A percentile compares a stretch with the other conserved stretches of the same genome.
Conservation (phyloP, 331 rosid species). For the Telfairia occidentalis region DNA sequence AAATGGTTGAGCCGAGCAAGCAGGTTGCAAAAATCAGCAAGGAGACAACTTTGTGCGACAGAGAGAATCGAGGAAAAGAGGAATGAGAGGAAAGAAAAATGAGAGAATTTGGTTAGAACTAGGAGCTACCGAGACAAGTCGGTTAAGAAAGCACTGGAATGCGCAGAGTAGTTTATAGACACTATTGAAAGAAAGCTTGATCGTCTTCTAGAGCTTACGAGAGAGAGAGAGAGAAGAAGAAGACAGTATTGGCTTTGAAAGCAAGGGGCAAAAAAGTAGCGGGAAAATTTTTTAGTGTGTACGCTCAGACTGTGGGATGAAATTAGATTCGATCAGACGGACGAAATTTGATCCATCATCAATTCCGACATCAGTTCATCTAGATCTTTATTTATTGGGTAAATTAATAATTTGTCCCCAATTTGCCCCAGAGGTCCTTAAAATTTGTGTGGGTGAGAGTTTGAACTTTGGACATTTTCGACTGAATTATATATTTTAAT, state of each 20-base stretch:
- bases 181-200: constrained; percentile 6
- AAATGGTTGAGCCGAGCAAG: not conserved
- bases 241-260: not conserved
- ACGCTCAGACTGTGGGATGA: not conserved
- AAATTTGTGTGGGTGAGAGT: no score
- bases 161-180: not conserved
- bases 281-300: not conserved
- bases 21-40: not conserved
- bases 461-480: no score
- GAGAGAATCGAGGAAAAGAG: not conserved
- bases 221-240: not conserved
- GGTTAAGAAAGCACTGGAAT: constrained; percentile 1
- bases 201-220: constrained; percentile 35
- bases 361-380: no score
- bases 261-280: not conserved
- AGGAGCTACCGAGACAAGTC: not conserved
- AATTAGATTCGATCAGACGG: not conserved
- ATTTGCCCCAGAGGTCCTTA: no score
- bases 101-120: not conserved
- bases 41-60: not conserved
- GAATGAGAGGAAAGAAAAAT: not conserved
- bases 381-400: no score
- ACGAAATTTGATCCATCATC: not conserved
- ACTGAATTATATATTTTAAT: no score
- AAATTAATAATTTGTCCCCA: no score